Percentiles rank a stretch among this genome's conserved stretches.
Evolutionary conservation across 2,329 filamentous ascomycete genomes (phyloP).

Genomic region (Xylariaceae sp.): DNA sequence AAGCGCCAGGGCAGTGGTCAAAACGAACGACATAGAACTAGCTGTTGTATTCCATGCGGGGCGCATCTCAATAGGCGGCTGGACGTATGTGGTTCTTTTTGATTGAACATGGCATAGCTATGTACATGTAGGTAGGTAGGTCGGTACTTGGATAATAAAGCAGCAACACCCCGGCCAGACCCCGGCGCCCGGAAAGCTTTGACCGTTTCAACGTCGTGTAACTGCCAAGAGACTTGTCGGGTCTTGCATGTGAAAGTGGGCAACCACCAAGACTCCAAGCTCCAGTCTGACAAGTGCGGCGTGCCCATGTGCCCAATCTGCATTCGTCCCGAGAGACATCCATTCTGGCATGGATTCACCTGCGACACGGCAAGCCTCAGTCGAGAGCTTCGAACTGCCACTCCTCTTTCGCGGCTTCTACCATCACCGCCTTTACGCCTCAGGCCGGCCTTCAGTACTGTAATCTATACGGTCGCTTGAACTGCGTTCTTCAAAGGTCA

Average conservation of each 20-base stretch:
- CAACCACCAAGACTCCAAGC: conserved; percentile 2
- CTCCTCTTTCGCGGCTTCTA: not conserved
- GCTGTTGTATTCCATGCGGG: no score
- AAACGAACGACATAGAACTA: no score
- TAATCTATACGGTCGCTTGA: not conserved
- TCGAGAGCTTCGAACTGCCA: not conserved
- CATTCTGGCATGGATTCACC: not conserved
- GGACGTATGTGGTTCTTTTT: no score
- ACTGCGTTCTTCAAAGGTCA: not conserved
- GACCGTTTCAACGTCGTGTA: no score
- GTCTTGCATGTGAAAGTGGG: conserved; percentile 22
- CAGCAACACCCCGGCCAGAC: no score
- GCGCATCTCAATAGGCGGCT: no score
- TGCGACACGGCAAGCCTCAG: conserved; percentile 1
- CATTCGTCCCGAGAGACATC: conserved; percentile 3
- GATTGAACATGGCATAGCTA: no score
- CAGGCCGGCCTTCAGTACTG: not conserved
- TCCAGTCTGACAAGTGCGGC: conserved; percentile 3
- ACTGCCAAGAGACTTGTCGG: no score
- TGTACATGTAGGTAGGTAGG: no score
- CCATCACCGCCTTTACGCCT: not conserved
- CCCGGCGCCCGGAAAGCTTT: no score
- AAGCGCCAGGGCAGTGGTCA: no score
- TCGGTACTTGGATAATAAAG: no score
- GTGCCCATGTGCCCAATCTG: conserved; percentile 5